Base-by-base conservation (phyloP, 176 grass and related monocot genomes). In the Triticum timopheevii region DNA sequence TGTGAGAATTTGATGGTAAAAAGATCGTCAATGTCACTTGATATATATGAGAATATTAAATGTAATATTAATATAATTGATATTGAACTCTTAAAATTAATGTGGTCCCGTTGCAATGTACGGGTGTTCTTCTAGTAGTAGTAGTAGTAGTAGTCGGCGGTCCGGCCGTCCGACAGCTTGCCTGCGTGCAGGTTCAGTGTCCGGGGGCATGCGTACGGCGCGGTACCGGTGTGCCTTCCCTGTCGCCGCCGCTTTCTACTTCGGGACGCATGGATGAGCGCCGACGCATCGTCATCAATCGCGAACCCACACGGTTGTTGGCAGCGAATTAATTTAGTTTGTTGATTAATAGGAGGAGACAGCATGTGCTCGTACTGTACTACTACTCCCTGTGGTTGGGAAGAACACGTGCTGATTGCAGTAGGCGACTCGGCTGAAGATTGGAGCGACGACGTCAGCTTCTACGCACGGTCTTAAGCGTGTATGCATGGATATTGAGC, bases 111-210 rank as follows among this genome's bases (percentile, higher is more conserved):
- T n/a, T n/a, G n/a, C n/a, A n/a, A n/a, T n/a, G n/a, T n/a, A n/a
- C n/a, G n/a, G n/a, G n/a, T n/a, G n/a, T n/a, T n/a, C n/a, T n/a
- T n/a, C n/a, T n/a, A n/a, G n/a, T n/a, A n/a, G n/a, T 30, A 30
- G 28, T 1, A 30, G 28, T 30, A 30, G 28, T 30, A 30, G 28
- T 30, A 40, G 40, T 44, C 36, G 27, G 61, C 22, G 44, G 85
- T 87, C 80, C 31, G 74, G 23, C 65, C 52, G 73, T 59, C 84
- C 79, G 89, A 84, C 84, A 66, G 74, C 52, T 25, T 85, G 62
- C 62, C 62, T 13, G 17, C 20, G 54, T 39, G 56, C 83, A 77
- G 89, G 66, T 83, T 83, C 80, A 11, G 33, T 87, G 84, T 58
- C 19, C 19, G 7, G 54, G 54, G 19, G 52, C 17, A 20, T 10